These are phyloP conservation scores for Hippophae rhamnoides DNA, from an alignment of 306 rosid genomes.

Conservation along the genomic window DNA sequence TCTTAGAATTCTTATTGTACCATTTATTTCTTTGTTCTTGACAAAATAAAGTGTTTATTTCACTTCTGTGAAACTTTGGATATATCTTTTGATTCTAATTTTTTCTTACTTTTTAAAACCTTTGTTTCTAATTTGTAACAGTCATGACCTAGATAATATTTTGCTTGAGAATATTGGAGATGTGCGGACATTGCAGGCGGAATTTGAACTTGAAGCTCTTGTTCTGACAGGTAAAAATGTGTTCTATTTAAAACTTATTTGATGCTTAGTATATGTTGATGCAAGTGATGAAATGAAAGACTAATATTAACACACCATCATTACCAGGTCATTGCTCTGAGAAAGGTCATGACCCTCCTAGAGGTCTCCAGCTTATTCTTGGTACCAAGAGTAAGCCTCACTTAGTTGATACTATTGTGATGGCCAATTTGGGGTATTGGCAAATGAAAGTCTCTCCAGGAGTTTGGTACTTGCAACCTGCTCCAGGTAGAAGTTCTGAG, in stretches of 20 bases:
- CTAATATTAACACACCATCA: background rate
- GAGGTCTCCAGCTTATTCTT: conserved; percentile 93
- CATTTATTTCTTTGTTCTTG: conserved; percentile 9
- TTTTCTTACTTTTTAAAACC: background rate
- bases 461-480: conserved; percentile 96
- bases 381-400: conserved; percentile 82
- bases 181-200: conserved; percentile 83
- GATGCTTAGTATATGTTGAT: no score
- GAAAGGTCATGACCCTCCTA: conserved; percentile 86
- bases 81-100: conserved; percentile 7
- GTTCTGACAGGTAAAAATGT: conserved; percentile 74
- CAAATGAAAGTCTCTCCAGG: conserved; percentile 99
- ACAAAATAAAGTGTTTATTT: conserved; percentile 1
- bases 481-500: conserved; percentile 96
- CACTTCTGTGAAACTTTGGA: background rate
- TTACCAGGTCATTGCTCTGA: conserved; percentile 90
- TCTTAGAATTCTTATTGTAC: conserved; percentile 3
- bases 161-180: conserved; percentile 94
- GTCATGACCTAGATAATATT: conserved; percentile 98
- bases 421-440: conserved; percentile 99
- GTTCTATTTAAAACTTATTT: background rate
- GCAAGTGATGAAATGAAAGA: conserved; percentile 5
- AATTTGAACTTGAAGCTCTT: conserved; percentile 96
- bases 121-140: conserved; percentile 26
- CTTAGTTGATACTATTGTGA: conserved; percentile 92